phyloP scores from a whole-genome alignment of 345 rosid genomes.

The Gynandropsis gynandra region DNA sequence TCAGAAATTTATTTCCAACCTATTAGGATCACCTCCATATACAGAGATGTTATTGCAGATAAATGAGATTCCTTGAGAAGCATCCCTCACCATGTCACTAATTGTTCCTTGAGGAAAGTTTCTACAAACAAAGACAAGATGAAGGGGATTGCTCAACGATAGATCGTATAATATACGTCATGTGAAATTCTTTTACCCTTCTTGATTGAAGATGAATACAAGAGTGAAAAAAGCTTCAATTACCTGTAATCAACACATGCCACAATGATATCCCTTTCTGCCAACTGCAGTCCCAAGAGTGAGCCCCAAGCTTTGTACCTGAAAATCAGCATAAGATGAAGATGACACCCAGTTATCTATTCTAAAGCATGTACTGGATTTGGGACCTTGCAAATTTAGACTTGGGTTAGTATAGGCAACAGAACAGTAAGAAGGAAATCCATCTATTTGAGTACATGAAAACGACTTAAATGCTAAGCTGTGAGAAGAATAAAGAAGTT shows the following conservation, averaged over 20 bases:
- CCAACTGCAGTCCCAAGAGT: conserved; percentile 83
- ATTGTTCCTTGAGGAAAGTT: conserved; percentile 96
- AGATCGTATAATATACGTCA: background rate
- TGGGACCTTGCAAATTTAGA: no score
- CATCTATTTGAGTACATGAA: no score
- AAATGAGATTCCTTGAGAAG: conserved; percentile 76
- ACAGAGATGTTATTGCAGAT: conserved; percentile 62
- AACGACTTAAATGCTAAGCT: background rate
- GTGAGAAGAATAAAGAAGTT: conserved; percentile 3
- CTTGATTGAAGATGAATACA: no score
- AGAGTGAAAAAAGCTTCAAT: background rate
- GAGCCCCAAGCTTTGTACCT: conserved; percentile 99
- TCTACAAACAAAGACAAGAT: conserved; percentile 34
- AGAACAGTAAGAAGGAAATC: no score
- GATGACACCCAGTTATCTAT: background rate
- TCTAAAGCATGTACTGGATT: no score
- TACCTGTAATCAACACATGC: conserved; percentile 97
- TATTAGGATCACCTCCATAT: conserved; percentile 89
- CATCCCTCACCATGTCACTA: conserved; percentile 82
- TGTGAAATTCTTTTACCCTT: background rate
- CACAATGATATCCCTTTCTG: conserved; percentile 87
- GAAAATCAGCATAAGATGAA: conserved; percentile 20
- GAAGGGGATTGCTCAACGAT: conserved; percentile 8
- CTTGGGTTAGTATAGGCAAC: no score
- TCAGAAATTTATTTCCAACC: conserved; percentile 50